Evolutionary conservation across 768 basidiomycete species (phyloP), one percentile per base, ranked within the genome.

Genomic region (Dentipellis fragilis): DNA sequence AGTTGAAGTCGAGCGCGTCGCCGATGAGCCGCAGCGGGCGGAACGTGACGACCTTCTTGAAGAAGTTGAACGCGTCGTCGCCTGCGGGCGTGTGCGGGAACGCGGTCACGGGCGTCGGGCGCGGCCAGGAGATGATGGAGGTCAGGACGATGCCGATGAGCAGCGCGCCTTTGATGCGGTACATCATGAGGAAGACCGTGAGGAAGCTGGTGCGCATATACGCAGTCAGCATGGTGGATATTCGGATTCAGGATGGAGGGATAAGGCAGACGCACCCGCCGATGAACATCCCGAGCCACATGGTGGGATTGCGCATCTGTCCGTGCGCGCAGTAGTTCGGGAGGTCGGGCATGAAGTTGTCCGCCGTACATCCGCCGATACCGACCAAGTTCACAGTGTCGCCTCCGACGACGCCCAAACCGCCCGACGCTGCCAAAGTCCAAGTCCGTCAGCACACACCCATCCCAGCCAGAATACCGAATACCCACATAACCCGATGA

Each of bases 71-170:
- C 46, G 85, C 73, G 34, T 75, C 77, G 63, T 93, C 79, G 8
- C 91, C 91, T 4, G 76, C 63, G 0, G 62, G 60, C 6, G 80
- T 87, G 62, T 92, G 74, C 2, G 91, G 90, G 74, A 93, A 93
- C 63, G 78, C 84, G 11, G 90, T 92, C 63, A 93, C 84, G 8
- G 80, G 36, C 0, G 90, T 90, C 0, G 80, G 76, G n/a, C 91
- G 82, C 0, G 89, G 89, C 91, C 91, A 93, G 0, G 87, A 91
- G 62, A 91, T 81, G 68, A 92, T 77, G 21, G 89, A 82, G n/a
- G 85, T 86, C 57, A 92, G 69, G 73, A 91, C 76, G 63, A 93
- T 91, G 48, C 90, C 90, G 56, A 85, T 83, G 49, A 87, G 81
- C 67, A 89, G 87, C 10, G 88, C 85, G 35, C 89, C 91, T 57